Evolutionary conservation across 768 basidiomycete genomes (phyloP), one percentile per base, ranked within the genome.

Genomic region (Kwoniella pini): DNA sequence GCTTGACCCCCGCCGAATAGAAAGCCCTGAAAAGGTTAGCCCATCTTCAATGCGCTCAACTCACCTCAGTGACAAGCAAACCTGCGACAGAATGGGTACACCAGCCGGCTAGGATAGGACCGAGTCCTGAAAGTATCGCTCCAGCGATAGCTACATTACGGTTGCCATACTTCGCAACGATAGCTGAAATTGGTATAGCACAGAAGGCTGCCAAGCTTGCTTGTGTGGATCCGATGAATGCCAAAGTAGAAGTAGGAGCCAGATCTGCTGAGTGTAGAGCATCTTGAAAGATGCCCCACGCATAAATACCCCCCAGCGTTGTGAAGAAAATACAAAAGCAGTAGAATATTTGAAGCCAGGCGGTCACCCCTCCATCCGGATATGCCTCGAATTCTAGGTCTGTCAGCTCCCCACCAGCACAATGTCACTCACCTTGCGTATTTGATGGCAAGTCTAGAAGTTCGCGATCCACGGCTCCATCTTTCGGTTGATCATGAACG

Each of bases 161-260:
- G 22, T 65, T 65, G 0, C 69, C 74, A 28, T 63, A 62, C 27
- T 54, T 39, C 15, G 52, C 58, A 4, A 66, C 45, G 0, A 67
- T 17, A 10, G 54, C 53, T 1, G 68, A 55, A 39, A 64, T 67
- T 27, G 61, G 40, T 1, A 64, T 63, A 0, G 65, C 68, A 43
- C 60, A 65, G 2, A 69, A 12, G 1, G 66, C 66, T 2, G 68
- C 60, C 4, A 45, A 49, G 0, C 64, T 61, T 6, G 62, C 60
- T 0, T 62, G 45, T 2, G 65, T 57, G n/a, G 33, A 65, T 5
- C 71, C 70, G 22, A 74, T 55, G 42, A 66, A 74, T 6, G 71
- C 57, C 5, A 76, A 61, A 0, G 69, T 70, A 3, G 69, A 57
- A 1, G 62, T 12, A 0, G 68, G 54, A 4, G 65, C 67, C 7